Base-by-base conservation (phyloP, 345 rosid species). In the Geranium brycei region DNA sequence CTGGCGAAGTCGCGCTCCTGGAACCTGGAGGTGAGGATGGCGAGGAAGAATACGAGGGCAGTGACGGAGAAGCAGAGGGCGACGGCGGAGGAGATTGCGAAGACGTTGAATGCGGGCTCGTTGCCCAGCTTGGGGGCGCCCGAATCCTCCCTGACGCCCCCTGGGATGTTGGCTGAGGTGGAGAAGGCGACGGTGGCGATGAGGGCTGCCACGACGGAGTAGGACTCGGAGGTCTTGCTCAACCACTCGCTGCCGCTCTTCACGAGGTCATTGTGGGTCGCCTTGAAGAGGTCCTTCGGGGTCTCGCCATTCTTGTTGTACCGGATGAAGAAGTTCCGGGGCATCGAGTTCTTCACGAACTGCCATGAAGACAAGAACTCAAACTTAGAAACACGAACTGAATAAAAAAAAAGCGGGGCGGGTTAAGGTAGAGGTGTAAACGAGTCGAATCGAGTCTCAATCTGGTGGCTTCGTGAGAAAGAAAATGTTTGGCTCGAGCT, bases 101-200 rank as follows among this genome's bases (percentile, higher is more conserved):
- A 81, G 17, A 75, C 53, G 2, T 66, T 60, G 63, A 81, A 81
- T 2, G 74, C 74, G 0, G 81, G 77, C 10, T 78, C 70, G 51
- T 68, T 16, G 51, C 58, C 69, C 0, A 78, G 70, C 15, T 53
- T 72, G 1, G 85, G 85, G 32, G 0, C 62, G 17, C 82, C 81
- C 2, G 32, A 74, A 0, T 53, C 62, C 5, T 69, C 47, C 3
- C 17, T 61, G 30, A 65, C 47, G 1, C 82, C 81, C 0, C 82
- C 82, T 0, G 85, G 82, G 3, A 83, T 76, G 13, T 80, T 57
- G 16, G 79, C 12, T 12, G 85, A 73, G 17, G 85, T 72, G 32
- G 85, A 80, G 3, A 83, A 83, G 32, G 84, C 82, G 16, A 81
- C 85, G 0, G 85, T 79, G 17, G 84, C 84, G 2, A 81, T 79